Base-by-base conservation (phyloP, 805 yeast species). In the Kluyveromyces nonfermentans region DNA sequence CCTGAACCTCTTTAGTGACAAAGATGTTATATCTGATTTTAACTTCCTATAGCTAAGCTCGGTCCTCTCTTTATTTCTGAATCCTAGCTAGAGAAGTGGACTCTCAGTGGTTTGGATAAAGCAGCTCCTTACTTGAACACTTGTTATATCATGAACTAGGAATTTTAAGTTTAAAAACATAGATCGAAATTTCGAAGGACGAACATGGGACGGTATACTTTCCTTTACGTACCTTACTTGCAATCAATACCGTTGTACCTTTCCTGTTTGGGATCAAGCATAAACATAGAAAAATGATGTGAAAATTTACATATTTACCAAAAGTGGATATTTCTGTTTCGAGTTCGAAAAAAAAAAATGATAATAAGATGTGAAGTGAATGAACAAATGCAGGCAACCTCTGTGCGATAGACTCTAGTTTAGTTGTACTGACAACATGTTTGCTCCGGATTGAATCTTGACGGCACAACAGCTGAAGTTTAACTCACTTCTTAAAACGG, bases 201-300 rank as follows among this genome's bases (percentile, higher is more conserved):
- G 9, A 25, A 25, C 7, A 25, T 10, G 14, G 12, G 30, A 25
- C 14, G 14, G 12, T 25, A 14, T 10, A 25, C 30, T 25, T 25
- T 25, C 30, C 30, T 6, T 25, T 25, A 25, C 30, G 30, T 25
- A 25, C 30, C 30, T 7, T 25, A 25, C 30, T 25, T 10, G 30
- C 30, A 25, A 25, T 25, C 30, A 25, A 25, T 25, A 25, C 30
- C 19, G 22, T 14, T 18, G n/a, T 18, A n/a, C 19, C 25, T 43
- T 34, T 34, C 46, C 46, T 36, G 30, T 34, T 39, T 34, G 25
- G 46, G 46, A n/a, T 39, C n/a, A 15, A 39, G 7, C 7, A 40
- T 39, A 38, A 43, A 43, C 43, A 43, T 34, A 5, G 30, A 17
- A 19, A 35, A 35, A 18, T 35, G 37, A 35, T 35, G 37, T 18